Evolutionary conservation across 257 asterid species (phyloP).

Genomic region (Solanum medicagineum): DNA sequence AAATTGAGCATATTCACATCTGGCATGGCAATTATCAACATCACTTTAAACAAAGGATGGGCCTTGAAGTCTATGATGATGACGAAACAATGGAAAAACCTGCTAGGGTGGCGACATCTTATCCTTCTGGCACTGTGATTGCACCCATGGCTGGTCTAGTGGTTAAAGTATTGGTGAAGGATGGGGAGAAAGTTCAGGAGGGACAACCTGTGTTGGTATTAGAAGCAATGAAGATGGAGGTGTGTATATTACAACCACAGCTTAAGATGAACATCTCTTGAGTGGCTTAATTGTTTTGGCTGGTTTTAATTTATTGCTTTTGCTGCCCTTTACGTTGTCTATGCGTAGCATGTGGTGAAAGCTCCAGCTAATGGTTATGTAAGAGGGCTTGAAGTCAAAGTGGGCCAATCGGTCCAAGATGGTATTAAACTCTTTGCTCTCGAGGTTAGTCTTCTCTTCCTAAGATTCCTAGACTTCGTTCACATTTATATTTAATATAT

Average conservation of each 20-base stretch:
- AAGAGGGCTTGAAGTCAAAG: slow-evolving; percentile 50
- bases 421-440: slow-evolving; percentile 50
- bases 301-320: neutral
- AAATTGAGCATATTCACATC: slow-evolving; percentile 70
- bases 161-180: slow-evolving; percentile 66
- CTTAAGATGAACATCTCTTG: neutral
- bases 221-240: slow-evolving; percentile 99
- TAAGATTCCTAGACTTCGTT: neutral
- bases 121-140: slow-evolving; percentile 69
- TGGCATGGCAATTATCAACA: slow-evolving; percentile 72
- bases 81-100: slow-evolving; percentile 46
- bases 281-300: neutral
- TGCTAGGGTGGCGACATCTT: slow-evolving; percentile 37
- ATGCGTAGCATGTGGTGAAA: slow-evolving; percentile 78
- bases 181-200: slow-evolving; percentile 53
- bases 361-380: slow-evolving; percentile 59
- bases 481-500: neutral
- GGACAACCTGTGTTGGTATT: slow-evolving; percentile 77
- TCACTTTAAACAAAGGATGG: slow-evolving; percentile 51
- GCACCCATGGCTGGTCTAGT: slow-evolving; percentile 98
- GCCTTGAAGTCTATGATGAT: slow-evolving; percentile 29
- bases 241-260: slow-evolving; percentile 5
- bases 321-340: neutral
- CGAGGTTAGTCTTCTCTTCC: slow-evolving; percentile 33
- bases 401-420: slow-evolving; percentile 84